A percentile compares a stretch with the other conserved stretches of the same genome.
phyloP scores from a whole-genome alignment of 2,329 filamentous ascomycete species.

The Penicillium nordicum region DNA sequence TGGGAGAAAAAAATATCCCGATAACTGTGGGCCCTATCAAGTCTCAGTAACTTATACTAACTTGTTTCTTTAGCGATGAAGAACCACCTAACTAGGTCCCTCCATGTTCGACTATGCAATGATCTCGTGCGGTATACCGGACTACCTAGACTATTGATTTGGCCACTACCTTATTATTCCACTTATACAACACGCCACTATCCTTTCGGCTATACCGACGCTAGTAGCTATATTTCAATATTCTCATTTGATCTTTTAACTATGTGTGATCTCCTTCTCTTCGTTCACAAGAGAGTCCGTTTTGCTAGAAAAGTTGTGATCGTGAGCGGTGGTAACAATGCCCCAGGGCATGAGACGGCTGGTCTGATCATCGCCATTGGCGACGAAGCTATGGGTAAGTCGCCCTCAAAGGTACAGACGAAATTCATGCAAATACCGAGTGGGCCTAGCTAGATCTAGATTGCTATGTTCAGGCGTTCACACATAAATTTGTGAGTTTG shows the following conservation, averaged over 20 bases:
- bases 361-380: not conserved
- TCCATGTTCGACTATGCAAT: not conserved
- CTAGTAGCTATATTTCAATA: not conserved
- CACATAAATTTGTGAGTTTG: not conserved
- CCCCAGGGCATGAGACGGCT: not conserved
- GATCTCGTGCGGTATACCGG: not conserved
- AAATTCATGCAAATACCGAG: not conserved
- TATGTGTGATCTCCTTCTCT: not conserved
- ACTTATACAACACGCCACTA: not conserved
- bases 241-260: not conserved
- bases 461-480: not conserved
- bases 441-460: not conserved
- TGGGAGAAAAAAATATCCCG: not conserved
- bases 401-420: not conserved
- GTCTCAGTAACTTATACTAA: not conserved
- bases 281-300: not conserved
- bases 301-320: conserved; percentile 28
- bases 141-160: not conserved
- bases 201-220: not conserved
- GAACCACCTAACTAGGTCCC: not conserved
- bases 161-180: not conserved
- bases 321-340: not conserved
- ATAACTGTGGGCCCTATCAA: not conserved
- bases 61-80: not conserved
- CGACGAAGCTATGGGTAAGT: not conserved